phyloP scores from a whole-genome alignment of 1,284 basidiomycete genomes.

The Chondrostereum purpureum region DNA sequence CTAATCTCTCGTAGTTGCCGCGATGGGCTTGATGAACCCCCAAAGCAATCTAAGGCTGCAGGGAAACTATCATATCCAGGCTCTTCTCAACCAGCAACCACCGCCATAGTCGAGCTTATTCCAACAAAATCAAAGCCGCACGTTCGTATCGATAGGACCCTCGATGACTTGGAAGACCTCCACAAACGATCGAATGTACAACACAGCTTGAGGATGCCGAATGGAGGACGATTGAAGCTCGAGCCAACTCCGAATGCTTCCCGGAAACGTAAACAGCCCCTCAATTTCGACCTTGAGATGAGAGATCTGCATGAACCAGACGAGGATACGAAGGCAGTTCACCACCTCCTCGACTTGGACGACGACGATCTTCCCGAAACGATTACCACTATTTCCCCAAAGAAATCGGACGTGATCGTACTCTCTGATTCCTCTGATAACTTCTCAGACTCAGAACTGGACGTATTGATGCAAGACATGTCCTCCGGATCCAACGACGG shows the following conservation, averaged over 20 bases:
- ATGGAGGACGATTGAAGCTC: conserved; percentile 42
- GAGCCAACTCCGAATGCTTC: conserved; percentile 18
- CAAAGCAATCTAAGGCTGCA: conserved; percentile 30
- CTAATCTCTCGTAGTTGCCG: conserved; percentile 58
- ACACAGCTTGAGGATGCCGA: conserved; percentile 31
- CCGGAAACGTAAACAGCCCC: conserved; percentile 26
- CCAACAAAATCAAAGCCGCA: conserved; percentile 13
- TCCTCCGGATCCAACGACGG: conserved; percentile 15
- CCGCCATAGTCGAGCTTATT: not conserved
- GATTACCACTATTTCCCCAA: not conserved
- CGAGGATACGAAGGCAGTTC: conserved; percentile 4
- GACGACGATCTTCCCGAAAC: conserved; percentile 5
- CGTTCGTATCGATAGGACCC: conserved; percentile 22
- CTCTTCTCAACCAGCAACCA: conserved; percentile 9
- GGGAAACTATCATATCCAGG: conserved; percentile 6
- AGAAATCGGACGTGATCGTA: not conserved
- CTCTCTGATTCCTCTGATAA: not conserved
- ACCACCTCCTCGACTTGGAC: conserved; percentile 19
- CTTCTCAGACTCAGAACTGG: conserved; percentile 14
- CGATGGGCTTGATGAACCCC: conserved; percentile 56
- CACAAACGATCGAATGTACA: conserved; percentile 39
- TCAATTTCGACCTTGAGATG: conserved; percentile 50
- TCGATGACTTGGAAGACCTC: conserved; percentile 38
- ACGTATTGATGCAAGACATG: conserved; percentile 19
- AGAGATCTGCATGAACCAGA: conserved; percentile 33